Evolutionary conservation across 2,329 filamentous ascomycete genomes (phyloP).

Genomic region (Aphanocladium album): DNA sequence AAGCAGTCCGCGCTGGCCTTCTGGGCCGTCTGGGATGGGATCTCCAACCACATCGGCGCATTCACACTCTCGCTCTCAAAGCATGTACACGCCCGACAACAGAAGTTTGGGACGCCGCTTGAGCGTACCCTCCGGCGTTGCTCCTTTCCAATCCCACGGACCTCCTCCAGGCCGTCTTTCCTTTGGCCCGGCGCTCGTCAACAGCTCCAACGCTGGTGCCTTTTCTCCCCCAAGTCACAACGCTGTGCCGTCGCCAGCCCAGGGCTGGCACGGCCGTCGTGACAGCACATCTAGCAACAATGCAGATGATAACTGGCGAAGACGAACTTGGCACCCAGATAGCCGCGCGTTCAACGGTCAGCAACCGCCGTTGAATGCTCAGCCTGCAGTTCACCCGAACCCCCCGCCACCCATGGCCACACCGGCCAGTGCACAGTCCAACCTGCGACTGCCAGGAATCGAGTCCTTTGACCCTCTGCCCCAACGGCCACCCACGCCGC

Average conservation of each 20-base stretch:
- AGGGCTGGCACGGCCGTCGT: constrained; percentile 47
- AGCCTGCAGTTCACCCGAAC: constrained; percentile 53
- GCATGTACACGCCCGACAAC: constrained; percentile 61
- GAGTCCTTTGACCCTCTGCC: constrained; percentile 82
- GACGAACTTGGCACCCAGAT: constrained; percentile 88
- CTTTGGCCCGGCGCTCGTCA: constrained; percentile 47
- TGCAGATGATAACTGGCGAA: constrained; percentile 70
- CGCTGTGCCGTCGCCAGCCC: constrained; percentile 54
- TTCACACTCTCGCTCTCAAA: constrained; percentile 62
- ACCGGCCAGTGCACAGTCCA: constrained; percentile 48
- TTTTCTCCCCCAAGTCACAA: constrained; percentile 55
- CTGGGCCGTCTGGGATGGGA: constrained; percentile 58
- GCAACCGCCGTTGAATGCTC: constrained; percentile 68
- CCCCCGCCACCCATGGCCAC: constrained; percentile 46
- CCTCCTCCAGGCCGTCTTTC: constrained; percentile 51
- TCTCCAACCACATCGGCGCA: constrained; percentile 69
- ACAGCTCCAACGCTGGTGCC: constrained; percentile 50
- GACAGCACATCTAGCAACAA: constrained; percentile 57
- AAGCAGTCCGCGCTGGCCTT: constrained; percentile 70
- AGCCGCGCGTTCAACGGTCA: constrained; percentile 59
- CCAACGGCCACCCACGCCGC: constrained; percentile 56
- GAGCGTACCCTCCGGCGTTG: constrained; percentile 72
- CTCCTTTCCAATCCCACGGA: constrained; percentile 66
- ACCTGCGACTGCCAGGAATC: constrained; percentile 76
- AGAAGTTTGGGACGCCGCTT: constrained; percentile 68